Evolutionary conservation across 108 stramenopile species (phyloP), one percentile per base, ranked within the genome.

Genomic region (Cyclotella choctawhatcheeana): DNA sequence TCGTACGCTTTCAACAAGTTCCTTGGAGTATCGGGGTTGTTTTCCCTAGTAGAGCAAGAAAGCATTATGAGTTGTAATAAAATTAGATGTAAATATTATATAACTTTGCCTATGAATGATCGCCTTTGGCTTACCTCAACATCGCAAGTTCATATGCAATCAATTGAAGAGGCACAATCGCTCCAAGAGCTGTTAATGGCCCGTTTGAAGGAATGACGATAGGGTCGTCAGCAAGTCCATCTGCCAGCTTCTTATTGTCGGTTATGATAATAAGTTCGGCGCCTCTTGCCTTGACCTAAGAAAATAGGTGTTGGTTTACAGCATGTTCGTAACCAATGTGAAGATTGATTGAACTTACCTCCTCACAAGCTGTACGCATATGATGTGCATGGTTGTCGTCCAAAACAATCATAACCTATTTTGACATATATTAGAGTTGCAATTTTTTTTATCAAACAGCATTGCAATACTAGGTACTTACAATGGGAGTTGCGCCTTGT

Each of bases 121-220:
- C 21, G 0, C n/a, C 2, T 18, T 13, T 0, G 14, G 69, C 79
- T 74, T 47, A 80, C 58, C 81, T 68, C 17, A 92, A 47, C 53
- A 92, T 81, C 0, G 93, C 91, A 20, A 96, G 72, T 82, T 96
- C 93, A 73, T 96, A 96, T 5, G 93, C 89, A 56, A 96, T 81
- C 62, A 96, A 68, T 73, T 95, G 89, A 45, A 95, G 77, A 2
- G 93, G 93, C 1, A 94, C 71, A 14, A 88, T 76, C 8, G 89
- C 85, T 16, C 91, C 80, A 17, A 94, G 75, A 6, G 92, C 90
- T 5, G 92, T 90, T 31, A 93, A 72, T 21, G 77, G 85, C 40
- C 89, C 91, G 52, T 92, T 92, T 27, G 77, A 79, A 20, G 92
- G 92, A 50, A 93, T 88, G 27, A 60, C 81, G 58, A 91, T 89